Evolutionary conservation across 1,284 basidiomycete genomes (phyloP).

Genomic region (Tetrapyrgos nigripes): DNA sequence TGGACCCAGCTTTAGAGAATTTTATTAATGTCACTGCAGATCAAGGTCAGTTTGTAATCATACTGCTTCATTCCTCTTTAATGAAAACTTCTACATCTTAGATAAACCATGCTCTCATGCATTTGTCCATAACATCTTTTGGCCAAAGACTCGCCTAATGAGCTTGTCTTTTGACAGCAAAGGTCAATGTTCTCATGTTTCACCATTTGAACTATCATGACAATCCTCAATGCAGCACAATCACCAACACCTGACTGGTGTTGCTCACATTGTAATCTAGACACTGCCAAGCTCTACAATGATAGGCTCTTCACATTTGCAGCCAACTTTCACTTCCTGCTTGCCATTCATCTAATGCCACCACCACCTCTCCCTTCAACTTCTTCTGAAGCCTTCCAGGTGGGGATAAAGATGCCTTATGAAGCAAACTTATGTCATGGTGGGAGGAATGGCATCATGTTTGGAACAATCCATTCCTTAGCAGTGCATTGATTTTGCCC

Average conservation of each 20-base stretch:
- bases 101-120: conserved; percentile 9
- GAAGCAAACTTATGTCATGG: neutral
- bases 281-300: neutral
- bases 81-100: neutral
- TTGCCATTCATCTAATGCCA: conserved; percentile 5
- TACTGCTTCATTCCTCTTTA: no score
- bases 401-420: no score
- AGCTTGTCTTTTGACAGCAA: no score
- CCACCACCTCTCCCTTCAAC: conserved; percentile 2
- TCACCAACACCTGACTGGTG: neutral
- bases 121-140: conserved; percentile 3
- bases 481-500: conserved; percentile 8
- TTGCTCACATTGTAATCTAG: conserved; percentile 17
- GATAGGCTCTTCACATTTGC: conserved; percentile 11
- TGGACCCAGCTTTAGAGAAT: conserved; percentile 17
- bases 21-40: conserved; percentile 20
- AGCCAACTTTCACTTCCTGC: conserved; percentile 13
- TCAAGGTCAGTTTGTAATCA: neutral
- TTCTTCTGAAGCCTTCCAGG: neutral
- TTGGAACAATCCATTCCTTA: neutral
- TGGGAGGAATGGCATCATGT: neutral
- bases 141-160: neutral
- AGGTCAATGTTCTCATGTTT: neutral
- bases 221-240: conserved; percentile 1
- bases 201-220: conserved; percentile 14